These are phyloP conservation scores for Trichoderma erinaceum DNA, from an alignment of 495 filamentous ascomycete species.

Conservation along the genomic window DNA sequence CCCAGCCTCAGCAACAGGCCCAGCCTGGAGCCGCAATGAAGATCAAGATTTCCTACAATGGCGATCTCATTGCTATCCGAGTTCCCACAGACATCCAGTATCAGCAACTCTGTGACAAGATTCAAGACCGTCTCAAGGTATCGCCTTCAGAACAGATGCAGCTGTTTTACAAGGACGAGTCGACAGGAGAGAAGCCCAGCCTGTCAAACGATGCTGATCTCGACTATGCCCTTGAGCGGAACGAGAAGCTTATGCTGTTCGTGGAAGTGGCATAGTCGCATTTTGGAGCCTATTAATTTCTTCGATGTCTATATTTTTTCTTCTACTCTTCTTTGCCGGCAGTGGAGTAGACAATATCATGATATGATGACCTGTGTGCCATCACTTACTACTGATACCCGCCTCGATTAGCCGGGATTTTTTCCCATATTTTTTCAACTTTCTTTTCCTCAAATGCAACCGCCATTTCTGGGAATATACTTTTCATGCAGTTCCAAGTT, in stretches of 20 bases:
- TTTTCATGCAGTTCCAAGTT: neutral
- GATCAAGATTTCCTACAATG: slow-evolving; percentile 88
- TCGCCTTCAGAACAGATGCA: slow-evolving; percentile 56
- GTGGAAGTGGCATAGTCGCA: slow-evolving; percentile 45
- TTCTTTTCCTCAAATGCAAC: neutral
- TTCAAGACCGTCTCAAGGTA: slow-evolving; percentile 70
- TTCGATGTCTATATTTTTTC: slow-evolving; percentile 3
- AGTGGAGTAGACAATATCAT: neutral
- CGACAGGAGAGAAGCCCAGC: slow-evolving; percentile 63
- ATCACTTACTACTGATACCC: neutral
- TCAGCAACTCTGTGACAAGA: slow-evolving; percentile 72
- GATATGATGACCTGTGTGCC: neutral
- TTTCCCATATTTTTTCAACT: neutral
- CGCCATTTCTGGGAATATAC: neutral
- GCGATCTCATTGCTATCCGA: slow-evolving; percentile 85
- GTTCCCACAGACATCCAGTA: slow-evolving; percentile 75
- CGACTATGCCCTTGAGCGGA: slow-evolving; percentile 69
- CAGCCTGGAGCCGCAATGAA: slow-evolving; percentile 50
- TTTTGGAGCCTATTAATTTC: neutral
- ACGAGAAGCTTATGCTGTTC: slow-evolving; percentile 79
- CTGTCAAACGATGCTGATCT: slow-evolving; percentile 76
- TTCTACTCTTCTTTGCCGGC: neutral
- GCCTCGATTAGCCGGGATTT: neutral
- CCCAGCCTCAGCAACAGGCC: slow-evolving; percentile 35
- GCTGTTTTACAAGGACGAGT: slow-evolving; percentile 83